Percentiles rank a stretch among this genome's conserved stretches.
Conservation (phyloP, 768 basidiomycete species). For the Auricularia cornea region DNA sequence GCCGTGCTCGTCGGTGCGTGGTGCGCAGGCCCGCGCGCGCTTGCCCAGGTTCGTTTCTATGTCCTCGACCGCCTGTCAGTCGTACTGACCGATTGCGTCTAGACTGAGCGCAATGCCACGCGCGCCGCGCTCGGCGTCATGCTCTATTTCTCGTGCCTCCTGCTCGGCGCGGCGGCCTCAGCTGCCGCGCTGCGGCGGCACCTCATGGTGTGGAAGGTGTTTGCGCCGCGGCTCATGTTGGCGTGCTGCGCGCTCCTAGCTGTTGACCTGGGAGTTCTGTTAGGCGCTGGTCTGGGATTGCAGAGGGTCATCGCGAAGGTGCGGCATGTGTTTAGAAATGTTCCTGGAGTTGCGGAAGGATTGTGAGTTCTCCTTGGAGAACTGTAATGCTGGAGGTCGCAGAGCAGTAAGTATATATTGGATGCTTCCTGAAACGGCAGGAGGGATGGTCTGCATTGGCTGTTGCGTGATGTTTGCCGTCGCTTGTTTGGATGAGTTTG, state of each 20-base stretch:
- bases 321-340: background rate
- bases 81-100: background rate
- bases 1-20: constrained; percentile 70
- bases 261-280: constrained; percentile 59
- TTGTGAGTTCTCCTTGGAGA: no score
- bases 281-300: constrained; percentile 51
- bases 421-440: no score
- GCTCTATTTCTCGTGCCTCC: constrained; percentile 56
- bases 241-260: constrained; percentile 57
- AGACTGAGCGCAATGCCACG: constrained; percentile 11
- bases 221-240: constrained; percentile 89
- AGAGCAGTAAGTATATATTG: no score
- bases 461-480: no score
- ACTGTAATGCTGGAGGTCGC: no score
- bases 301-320: background rate
- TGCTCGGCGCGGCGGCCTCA: constrained; percentile 62
- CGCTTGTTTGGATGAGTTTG: no score
- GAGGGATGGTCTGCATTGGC: no score
- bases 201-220: constrained; percentile 98
- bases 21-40: constrained; percentile 59
- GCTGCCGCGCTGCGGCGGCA: constrained; percentile 75
- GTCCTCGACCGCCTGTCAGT: background rate
- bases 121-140: constrained; percentile 57
- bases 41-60: background rate
- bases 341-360: background rate